Conservation (phyloP, 1,139 yeast species). For the Yamadazyma taylorii region DNA sequence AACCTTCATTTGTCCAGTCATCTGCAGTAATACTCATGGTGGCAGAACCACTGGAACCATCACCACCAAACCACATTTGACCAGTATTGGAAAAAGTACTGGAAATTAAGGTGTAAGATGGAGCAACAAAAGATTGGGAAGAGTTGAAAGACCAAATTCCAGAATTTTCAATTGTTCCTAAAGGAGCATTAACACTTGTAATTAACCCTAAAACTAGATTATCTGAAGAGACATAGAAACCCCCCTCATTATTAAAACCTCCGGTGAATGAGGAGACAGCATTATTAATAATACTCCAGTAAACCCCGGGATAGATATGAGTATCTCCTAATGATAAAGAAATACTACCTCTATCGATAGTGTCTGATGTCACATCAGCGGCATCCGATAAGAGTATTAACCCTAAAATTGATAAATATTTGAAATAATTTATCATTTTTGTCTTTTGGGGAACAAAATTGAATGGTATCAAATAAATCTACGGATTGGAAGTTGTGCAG, state of each 20-base stretch:
- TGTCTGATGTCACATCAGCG: constrained; percentile 9
- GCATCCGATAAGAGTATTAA: constrained; percentile 3
- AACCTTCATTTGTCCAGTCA: constrained; percentile 29
- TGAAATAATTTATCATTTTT: not conserved
- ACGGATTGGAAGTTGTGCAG: not conserved
- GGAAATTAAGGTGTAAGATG: constrained; percentile 22
- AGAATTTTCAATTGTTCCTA: constrained; percentile 20
- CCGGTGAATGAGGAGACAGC: constrained; percentile 25
- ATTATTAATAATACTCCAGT: constrained; percentile 34
- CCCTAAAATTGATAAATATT: not conserved
- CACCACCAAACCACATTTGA: constrained; percentile 27
- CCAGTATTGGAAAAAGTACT: constrained; percentile 28
- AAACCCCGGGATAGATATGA: constrained; percentile 20
- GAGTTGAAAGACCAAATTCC: constrained; percentile 28
- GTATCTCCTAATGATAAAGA: constrained; percentile 7
- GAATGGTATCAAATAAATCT: too few relatives aligned
- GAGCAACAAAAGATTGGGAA: constrained; percentile 16
- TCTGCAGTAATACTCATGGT: constrained; percentile 21
- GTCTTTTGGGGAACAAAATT: too few relatives aligned
- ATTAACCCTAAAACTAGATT: constrained; percentile 12
- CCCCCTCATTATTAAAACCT: constrained; percentile 23
- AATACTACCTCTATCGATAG: constrained; percentile 9
- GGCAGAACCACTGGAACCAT: constrained; percentile 21
- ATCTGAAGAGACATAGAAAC: constrained; percentile 21
- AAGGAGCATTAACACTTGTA: constrained; percentile 10